Evolutionary conservation across 139 green algal species (phyloP).

Genomic region (Closterium sp.): DNA sequence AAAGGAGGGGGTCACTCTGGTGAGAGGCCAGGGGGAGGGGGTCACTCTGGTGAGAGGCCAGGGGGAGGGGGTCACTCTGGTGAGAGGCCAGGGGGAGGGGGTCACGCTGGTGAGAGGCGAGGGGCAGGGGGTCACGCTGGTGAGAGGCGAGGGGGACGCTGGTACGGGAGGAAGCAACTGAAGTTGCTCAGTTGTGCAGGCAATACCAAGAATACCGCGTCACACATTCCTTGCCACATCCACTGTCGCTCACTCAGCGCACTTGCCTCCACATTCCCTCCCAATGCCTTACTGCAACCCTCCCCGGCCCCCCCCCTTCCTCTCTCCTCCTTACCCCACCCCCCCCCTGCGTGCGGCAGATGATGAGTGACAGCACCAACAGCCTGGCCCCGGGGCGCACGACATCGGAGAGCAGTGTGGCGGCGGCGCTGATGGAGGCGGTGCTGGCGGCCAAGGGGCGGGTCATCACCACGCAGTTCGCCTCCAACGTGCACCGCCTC

Average conservation of each 20-base stretch:
- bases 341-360: constrained; percentile 22
- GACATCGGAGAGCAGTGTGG: constrained; percentile 74
- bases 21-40: not conserved
- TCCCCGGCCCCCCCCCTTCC: not conserved
- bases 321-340: not conserved
- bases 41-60: constrained; percentile 8
- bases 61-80: not conserved
- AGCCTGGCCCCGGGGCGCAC: constrained; percentile 90
- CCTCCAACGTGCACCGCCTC: constrained; percentile 90
- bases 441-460: constrained; percentile 75
- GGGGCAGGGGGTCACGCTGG: not conserved
- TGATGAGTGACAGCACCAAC: constrained; percentile 98
- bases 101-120: constrained; percentile 4
- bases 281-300: not conserved
- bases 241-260: too few species aligned
- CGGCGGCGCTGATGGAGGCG: constrained; percentile 66
- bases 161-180: too few species aligned
- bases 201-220: too few species aligned
- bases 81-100: not conserved
- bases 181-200: too few species aligned
- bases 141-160: too few species aligned
- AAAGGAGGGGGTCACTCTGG: constrained; percentile 61
- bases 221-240: too few species aligned
- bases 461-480: constrained; percentile 89
- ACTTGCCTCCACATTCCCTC: constrained; percentile 3